Base-by-base conservation (phyloP, 306 rosid species). In the Acmispon strigosus region DNA sequence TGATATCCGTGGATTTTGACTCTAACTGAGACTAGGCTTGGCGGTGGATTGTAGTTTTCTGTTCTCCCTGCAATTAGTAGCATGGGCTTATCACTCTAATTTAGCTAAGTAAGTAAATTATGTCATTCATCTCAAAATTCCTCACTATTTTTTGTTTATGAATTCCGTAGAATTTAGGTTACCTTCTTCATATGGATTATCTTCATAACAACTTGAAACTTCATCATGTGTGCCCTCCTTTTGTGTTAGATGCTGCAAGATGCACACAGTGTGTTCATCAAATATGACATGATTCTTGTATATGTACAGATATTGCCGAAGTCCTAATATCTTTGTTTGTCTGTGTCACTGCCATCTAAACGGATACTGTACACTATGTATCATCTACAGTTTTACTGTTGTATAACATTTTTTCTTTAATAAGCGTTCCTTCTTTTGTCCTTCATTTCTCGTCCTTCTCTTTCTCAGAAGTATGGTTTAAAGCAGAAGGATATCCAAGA, bases 1-100 rank as follows among this genome's bases (percentile, higher is more conserved):
- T 72, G 86, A 70, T 85, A 80, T 42, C 85, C 97, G 11, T 84
- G 82, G 82, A 90, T 86, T 76, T 69, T 85, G 57, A 88, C 89
- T 82, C 97, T 85, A 47, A 75, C 64, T 22, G 83, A 75, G 53
- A 34, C 70, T 45, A 54, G 37, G 74, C 65, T 81, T 70, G 85
- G 29, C 44, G 44, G n/a, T 50, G 79, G 65, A 45, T 37, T 76
- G 68, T 70, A 75, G 68, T 60, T 75, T 72, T 73, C 54, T 34
- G 66, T 56, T 56, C 17, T 49, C 72, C 82, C 94, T 87, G 84
- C 76, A 70, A 57, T 65, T 19, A 52, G 62, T 59, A 58, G 74
- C 82, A 48, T 13, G 47, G 43, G 42, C 37, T 36, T 56, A 14
- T 77, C 53, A 32, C 0, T 20, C 24, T 36, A 59, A 5, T 29